These are phyloP conservation scores for Zasmidium cellare DNA, from an alignment of 2,329 filamentous ascomycete genomes.

Conservation along the genomic window DNA sequence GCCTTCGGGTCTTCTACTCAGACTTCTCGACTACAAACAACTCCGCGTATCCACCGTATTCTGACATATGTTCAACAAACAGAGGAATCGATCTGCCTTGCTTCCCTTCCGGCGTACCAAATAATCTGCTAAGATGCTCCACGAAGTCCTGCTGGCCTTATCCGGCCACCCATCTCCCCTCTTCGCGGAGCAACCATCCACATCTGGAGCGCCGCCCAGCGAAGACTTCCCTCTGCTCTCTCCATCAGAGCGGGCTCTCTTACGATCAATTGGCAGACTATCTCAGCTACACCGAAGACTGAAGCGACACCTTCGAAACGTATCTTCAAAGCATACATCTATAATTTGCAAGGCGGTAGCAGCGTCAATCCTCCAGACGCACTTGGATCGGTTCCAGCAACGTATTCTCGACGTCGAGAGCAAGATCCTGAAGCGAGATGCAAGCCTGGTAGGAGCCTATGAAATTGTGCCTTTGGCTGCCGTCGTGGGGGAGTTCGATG, in stretches of 20 bases:
- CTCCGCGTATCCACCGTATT: too few relatives aligned
- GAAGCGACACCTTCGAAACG: constrained; percentile 64
- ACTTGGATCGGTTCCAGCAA: constrained; percentile 77
- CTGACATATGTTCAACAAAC: too few relatives aligned
- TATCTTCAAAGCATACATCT: constrained; percentile 71
- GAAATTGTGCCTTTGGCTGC: constrained; percentile 89
- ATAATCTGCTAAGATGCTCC: constrained; percentile 71
- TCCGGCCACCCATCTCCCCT: constrained; percentile 91
- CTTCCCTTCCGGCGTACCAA: too few relatives aligned
- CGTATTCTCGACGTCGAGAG: constrained; percentile 84
- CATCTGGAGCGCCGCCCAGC: constrained; percentile 9
- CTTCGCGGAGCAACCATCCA: constrained; percentile 55
- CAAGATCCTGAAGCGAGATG: constrained; percentile 72
- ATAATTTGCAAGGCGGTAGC: constrained; percentile 86
- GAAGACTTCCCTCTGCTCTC: constrained; percentile 58
- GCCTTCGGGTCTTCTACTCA: too few relatives aligned
- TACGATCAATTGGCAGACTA: constrained; percentile 73
- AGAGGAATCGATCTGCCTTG: too few relatives aligned
- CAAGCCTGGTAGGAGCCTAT: constrained; percentile 82
- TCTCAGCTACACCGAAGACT: constrained; percentile 76
- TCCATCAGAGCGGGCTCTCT: constrained; percentile 78
- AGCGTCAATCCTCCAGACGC: constrained; percentile 70
- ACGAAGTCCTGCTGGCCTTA: constrained; percentile 96
- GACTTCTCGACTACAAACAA: not conserved
- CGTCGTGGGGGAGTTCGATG: constrained; percentile 80